Evolutionary conservation across 176 grass and related monocot species (phyloP).

Genomic region (Triticum turgidum): DNA sequence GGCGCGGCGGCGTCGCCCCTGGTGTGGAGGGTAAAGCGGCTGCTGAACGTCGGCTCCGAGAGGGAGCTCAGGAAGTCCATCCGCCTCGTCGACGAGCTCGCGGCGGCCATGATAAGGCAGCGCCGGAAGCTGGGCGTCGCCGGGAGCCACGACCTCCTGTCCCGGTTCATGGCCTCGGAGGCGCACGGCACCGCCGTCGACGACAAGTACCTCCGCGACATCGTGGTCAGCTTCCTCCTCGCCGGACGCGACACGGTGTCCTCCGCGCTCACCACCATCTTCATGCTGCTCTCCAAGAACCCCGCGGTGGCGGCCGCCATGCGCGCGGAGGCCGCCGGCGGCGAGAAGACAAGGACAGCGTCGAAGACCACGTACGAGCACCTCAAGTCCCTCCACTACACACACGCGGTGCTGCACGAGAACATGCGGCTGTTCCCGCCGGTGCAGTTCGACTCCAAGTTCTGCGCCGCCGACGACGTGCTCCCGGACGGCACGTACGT

Average conservation of each 20-base stretch:
- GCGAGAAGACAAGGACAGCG: neutral
- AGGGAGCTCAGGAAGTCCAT: slow-evolving; percentile 57
- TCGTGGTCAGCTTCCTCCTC: slow-evolving; percentile 81
- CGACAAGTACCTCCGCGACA: slow-evolving; percentile 82
- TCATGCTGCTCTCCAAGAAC: slow-evolving; percentile 68
- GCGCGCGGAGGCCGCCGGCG: slow-evolving; percentile 40
- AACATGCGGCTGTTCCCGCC: slow-evolving; percentile 75
- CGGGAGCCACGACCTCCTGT: slow-evolving; percentile 64
- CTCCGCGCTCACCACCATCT: slow-evolving; percentile 65
- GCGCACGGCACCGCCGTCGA: slow-evolving; percentile 7
- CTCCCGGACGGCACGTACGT: slow-evolving; percentile 76
- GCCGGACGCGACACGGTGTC: slow-evolving; percentile 76
- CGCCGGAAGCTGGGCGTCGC: slow-evolving; percentile 52
- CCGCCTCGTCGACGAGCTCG: slow-evolving; percentile 45
- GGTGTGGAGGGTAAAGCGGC: slow-evolving; percentile 61
- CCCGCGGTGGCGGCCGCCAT: slow-evolving; percentile 32
- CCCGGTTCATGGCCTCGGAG: slow-evolving; percentile 61
- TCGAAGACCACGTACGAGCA: slow-evolving; percentile 11
- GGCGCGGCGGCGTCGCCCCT: slow-evolving; percentile 39
- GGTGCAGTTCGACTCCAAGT: slow-evolving; percentile 90
- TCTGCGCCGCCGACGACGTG: slow-evolving; percentile 52
- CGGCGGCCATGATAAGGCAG: slow-evolving; percentile 55
- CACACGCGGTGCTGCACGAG: slow-evolving; percentile 63
- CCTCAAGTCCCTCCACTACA: slow-evolving; percentile 45
- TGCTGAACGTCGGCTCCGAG: slow-evolving; percentile 65